Conservation (phyloP, 1,284 basidiomycete genomes). For the Boletus smithii region DNA sequence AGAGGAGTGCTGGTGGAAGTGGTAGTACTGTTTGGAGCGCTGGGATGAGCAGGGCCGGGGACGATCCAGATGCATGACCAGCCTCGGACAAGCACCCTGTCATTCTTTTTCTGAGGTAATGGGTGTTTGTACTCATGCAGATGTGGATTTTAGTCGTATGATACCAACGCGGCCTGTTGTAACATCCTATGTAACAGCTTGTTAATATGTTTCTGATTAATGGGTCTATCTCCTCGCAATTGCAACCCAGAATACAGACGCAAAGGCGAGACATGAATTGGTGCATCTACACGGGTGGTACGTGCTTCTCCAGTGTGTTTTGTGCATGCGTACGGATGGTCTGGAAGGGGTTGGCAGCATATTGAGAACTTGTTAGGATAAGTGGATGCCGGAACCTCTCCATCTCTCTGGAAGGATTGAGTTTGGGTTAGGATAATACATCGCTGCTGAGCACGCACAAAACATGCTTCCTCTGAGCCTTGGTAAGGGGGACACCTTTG, state of each 20-base stretch:
- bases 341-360: conserved; percentile 68
- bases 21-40: conserved; percentile 83
- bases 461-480: conserved; percentile 62
- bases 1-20: conserved; percentile 56
- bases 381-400: conserved; percentile 71
- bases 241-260: neutral
- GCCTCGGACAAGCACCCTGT: neutral
- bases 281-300: conserved; percentile 6
- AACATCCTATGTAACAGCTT: conserved; percentile 18
- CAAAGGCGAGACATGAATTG: neutral
- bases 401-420: conserved; percentile 45
- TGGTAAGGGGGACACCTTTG: conserved; percentile 56
- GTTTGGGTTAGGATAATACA: conserved; percentile 9
- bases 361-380: conserved; percentile 66
- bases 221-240: neutral
- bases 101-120: conserved; percentile 6
- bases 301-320: conserved; percentile 67
- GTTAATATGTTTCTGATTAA: conserved; percentile 20
- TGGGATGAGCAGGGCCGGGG: conserved; percentile 63
- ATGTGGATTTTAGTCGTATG: conserved; percentile 23
- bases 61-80: conserved; percentile 38
- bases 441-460: conserved; percentile 51
- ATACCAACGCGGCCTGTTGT: conserved; percentile 22
- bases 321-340: conserved; percentile 77
- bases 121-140: conserved; percentile 12